phyloP scores from a whole-genome alignment of 768 basidiomycete genomes.

The Phanerodontia chrysosporium region DNA sequence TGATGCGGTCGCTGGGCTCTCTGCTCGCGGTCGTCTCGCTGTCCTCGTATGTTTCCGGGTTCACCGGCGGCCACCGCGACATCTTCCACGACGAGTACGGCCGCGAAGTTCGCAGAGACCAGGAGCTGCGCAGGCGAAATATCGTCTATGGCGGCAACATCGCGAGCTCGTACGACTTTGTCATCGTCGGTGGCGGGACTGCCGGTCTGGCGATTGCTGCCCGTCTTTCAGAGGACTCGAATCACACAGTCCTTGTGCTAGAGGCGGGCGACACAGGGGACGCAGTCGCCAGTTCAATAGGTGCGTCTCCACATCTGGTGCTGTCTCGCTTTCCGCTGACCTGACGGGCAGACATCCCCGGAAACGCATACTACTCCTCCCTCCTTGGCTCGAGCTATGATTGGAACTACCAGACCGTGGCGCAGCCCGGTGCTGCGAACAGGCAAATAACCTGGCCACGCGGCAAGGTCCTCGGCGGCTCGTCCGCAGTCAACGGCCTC shows the following conservation, averaged over 20 bases:
- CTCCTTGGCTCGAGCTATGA: conserved; percentile 46
- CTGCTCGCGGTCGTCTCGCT: conserved; percentile 17
- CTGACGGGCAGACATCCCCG: conserved; percentile 42
- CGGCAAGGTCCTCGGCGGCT: conserved; percentile 68
- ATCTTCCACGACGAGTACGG: conserved; percentile 13
- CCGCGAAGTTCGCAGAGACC: not conserved
- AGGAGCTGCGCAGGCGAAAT: conserved; percentile 27
- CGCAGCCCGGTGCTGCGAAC: conserved; percentile 41
- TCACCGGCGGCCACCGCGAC: conserved; percentile 18
- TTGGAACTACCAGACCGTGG: conserved; percentile 49
- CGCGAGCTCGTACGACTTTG: conserved; percentile 47
- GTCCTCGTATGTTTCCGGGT: conserved; percentile 12
- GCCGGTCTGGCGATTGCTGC: conserved; percentile 44
- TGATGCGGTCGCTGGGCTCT: conserved; percentile 22
- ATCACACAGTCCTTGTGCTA: conserved; percentile 40
- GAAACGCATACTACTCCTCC: conserved; percentile 47
- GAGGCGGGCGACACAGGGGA: conserved; percentile 45
- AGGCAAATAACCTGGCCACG: conserved; percentile 52
- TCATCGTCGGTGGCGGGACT: conserved; percentile 46
- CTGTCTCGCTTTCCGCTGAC: not conserved
- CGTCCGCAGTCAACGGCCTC: conserved; percentile 66
- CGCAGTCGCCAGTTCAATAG: conserved; percentile 28
- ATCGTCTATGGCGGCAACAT: conserved; percentile 38
- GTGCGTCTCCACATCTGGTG: conserved; percentile 23
- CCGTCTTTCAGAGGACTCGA: conserved; percentile 41